Base-by-base conservation (phyloP, 1,139 yeast species). In the Saccharomyces pastorianus region DNA sequence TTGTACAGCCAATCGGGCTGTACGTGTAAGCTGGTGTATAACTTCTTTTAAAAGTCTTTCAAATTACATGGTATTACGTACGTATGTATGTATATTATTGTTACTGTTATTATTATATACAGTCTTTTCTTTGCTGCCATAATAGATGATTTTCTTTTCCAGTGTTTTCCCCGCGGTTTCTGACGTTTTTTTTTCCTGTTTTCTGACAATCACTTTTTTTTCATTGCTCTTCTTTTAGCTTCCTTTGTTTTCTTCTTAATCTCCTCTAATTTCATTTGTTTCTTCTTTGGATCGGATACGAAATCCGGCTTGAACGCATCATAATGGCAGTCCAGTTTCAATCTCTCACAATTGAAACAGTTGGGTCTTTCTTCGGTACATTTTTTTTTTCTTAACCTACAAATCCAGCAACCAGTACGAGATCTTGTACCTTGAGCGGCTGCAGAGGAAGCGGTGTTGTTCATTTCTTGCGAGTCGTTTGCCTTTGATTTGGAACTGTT, bases 361-460 rank as follows among this genome's bases (percentile, higher is more conserved):
- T 57, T 62, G 0, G 88, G 87, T 58, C 72, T 76, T 58, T 82
- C 82, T 62, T 82, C 87, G 0, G 84, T 76, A 61, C 89, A 83
- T 56, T 83, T 77, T 64, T 83, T 83, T 62, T 83, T 82, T 49
- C 89, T 76, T 26, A 83, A 70, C 56, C 88, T 66, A 63, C 88
- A 83, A 5, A 85, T 83, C 88, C 88, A 83, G 61, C 88, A 83
- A 0, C 88, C 88, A 42, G 71, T 74, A 58, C 78, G 78, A 0
- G 85, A 81, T 55, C 85, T 71, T 11, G 77, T 73, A 5, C 64
- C 69, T 29, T 38, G 44, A 38, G 44, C 11, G 44, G 44, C 11
- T 38, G 23, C 3, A 20, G 44, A 38, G 25, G 44, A 38, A 38
- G 44, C 13, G 11, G 44, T 17, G 64, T 55, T 2, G 59, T 51